Percentiles rank a stretch among this genome's conserved stretches.
These are phyloP conservation scores for Eustoma russellianum DNA, from an alignment of 257 asterid genomes.

Conservation along the genomic window DNA sequence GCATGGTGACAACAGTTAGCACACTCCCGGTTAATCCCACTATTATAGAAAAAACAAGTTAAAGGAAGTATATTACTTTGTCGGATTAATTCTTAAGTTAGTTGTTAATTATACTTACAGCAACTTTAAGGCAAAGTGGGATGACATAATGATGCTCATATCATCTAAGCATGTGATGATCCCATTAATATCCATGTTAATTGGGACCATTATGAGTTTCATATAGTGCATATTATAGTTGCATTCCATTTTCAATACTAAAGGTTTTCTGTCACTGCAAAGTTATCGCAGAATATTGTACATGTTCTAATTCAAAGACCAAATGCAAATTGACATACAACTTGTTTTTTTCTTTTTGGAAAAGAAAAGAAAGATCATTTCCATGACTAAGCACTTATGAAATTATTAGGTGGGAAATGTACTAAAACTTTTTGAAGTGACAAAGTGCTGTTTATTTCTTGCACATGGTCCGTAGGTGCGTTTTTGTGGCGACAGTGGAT, in stretches of 20 bases:
- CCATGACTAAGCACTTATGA: too few species aligned
- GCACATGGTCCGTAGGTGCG: background rate
- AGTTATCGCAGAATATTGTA: background rate
- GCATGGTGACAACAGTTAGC: too few species aligned
- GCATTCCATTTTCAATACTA: background rate
- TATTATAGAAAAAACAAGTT: background rate
- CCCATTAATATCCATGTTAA: slow-evolving; percentile 3
- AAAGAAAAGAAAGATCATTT: too few species aligned
- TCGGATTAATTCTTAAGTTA: background rate
- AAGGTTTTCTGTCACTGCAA: background rate
- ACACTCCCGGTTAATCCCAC: background rate
- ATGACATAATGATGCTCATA: background rate
- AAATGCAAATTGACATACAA: background rate
- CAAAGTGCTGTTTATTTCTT: background rate
- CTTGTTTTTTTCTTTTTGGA: too few species aligned
- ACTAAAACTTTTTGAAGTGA: too few species aligned
- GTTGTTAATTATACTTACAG: background rate
- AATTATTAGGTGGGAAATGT: too few species aligned
- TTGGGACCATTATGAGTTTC: background rate
- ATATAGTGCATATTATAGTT: background rate
- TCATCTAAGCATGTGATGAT: slow-evolving; percentile 2
- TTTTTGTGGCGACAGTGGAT: background rate
- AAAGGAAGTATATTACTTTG: background rate
- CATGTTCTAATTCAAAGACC: background rate
- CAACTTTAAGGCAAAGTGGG: background rate